Evolutionary conservation across 768 basidiomycete species (phyloP), one percentile per base, ranked within the genome.

Genomic region (Tricholoma matsutake): DNA sequence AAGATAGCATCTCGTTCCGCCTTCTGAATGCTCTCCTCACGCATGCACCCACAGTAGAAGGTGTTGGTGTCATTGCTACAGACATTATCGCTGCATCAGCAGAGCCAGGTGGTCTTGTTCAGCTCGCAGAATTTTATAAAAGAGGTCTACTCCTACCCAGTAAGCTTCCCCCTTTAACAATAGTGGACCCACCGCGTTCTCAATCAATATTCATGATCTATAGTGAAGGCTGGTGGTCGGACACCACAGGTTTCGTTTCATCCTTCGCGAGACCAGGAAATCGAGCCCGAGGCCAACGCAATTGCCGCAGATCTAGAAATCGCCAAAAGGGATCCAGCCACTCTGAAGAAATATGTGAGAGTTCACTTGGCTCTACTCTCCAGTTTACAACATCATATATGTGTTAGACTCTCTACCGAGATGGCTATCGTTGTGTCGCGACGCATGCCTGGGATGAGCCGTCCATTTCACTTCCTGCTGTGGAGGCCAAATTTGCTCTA

Each of bases 81-180:
- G 45, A 47, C 45, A 47, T 47, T 13, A 14, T 13, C n/a, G 20
- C 31, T 7, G 28, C 52, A 10, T 53, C 28, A 34, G 52, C 14
- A 34, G 52, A 53, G 20, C 25, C 52, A 8, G 25, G 20, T 53
- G 54, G 34, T 54, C 31, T 31, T 34, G 31, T 6, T 6, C 34
- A 56, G n/a, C 55, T 56, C 41, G 55, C 55, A 7, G 22, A 56
- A 22, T 56, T 56, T 8, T 56, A 56, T 41, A 56, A 28, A 56
- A 25, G 6, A 31, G 55, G 55, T n/a, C 34, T 56, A 28, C 34
- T 56, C 13, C 20, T 56, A 7, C 55, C 35, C 16, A 39, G 35
- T 56, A 16, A 25, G 55, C 22, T 29, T 31, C 16, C 28, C n/a
- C 1, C 31, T 4, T 9, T 37, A 16, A 2, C 25, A 18, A 18